Base-by-base conservation (phyloP, 2,329 filamentous ascomycete species). In the Paracoccidioides lutzii region DNA sequence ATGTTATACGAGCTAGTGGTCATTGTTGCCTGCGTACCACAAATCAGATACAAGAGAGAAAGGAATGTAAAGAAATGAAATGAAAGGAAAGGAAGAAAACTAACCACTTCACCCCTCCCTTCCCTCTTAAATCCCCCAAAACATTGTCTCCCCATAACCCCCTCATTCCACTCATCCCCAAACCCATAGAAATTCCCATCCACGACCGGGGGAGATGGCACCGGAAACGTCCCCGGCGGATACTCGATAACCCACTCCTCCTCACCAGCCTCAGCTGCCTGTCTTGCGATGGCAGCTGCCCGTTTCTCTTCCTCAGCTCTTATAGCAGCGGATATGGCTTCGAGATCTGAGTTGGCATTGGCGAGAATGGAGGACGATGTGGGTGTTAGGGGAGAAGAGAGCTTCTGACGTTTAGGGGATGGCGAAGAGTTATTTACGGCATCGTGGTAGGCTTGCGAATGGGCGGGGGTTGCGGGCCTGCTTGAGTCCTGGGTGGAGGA, bases 401-500 rank as follows among this genome's bases (percentile, higher is more conserved):
- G 43, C 57, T 69, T 67, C 10, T 63, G 65, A 33, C 71, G 69
- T 55, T 74, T 74, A 1, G 70, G 62, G 2, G 63, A 65, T 1
- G 66, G 67, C 0, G 63, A 57, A 22, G 62, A 56, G 30, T 57
- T 55, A 14, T 79, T 30, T 28, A 30, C 72, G 56, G 82, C 77
- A 40, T 83, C 73, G 43, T 77, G 69, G 55, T 22, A 7, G 30
- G 10, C 15, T 52, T 46, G 50, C 10, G 42, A 70, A 51, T 76
- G 71, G 8, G 83, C 9, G 60, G 52, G 73, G 57, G 70, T 77
- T 65, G 68, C 75, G 66, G 60, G 79, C 69, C 58, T 74, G 54
- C 64, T 63, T 57, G 76, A 70, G 3, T 75, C 74, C 15, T 74
- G 68, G 59, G 69, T 52, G 71, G 66, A 58, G 65, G 72, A 38